phyloP scores from a whole-genome alignment of 306 rosid species.

The Citrullus amarus region DNA sequence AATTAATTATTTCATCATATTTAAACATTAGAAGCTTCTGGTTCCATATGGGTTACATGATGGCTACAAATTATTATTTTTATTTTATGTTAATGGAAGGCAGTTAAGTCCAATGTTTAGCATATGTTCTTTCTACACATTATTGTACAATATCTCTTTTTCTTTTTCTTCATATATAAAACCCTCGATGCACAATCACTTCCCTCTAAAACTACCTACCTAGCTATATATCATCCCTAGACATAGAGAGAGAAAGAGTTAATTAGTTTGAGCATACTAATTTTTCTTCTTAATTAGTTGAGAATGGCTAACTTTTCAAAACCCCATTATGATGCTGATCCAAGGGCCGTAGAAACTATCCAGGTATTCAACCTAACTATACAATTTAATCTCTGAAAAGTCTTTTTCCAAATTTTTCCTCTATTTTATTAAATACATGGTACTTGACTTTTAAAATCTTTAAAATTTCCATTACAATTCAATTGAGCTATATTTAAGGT shows the following conservation, averaged over 20 bases:
- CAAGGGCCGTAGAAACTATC: neutral
- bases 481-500: no score
- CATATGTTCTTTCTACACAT: neutral
- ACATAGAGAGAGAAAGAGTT: neutral
- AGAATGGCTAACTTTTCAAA: neutral
- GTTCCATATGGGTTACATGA: neutral
- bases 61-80: neutral
- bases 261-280: neutral
- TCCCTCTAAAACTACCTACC: neutral
- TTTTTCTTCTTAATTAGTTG: neutral
- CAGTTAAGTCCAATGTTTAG: neutral
- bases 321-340: neutral
- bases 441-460: no score
- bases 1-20: no score
- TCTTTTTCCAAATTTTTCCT: neutral
- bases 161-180: neutral
- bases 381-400: neutral
- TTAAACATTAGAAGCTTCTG: neutral
- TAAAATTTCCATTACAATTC: no score
- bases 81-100: neutral
- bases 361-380: neutral
- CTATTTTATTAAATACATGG: no score
- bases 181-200: neutral
- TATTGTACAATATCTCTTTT: neutral
- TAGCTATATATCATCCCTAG: neutral